Base-by-base conservation (phyloP, 176 grass and related monocot genomes). In the Eleusine indica region DNA sequence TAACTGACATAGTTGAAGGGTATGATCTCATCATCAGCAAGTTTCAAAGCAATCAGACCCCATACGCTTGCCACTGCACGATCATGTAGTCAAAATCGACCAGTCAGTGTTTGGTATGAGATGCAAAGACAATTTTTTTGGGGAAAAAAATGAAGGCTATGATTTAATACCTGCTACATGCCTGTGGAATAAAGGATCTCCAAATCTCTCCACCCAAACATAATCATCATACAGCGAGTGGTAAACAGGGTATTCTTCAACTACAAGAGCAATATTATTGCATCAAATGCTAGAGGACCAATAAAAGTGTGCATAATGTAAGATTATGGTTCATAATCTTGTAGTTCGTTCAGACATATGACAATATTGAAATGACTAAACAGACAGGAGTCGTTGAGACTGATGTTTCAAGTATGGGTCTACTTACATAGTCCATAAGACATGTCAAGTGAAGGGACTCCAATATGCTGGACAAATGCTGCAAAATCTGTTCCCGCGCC, bases 201-300 rank as follows among this genome's bases (percentile, higher is more conserved):
- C 95, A 84, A 94, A 94, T 68, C 84, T 91, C 86, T 89, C 77
- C 90, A 94, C 90, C 95, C 95, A 97, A 54, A 94, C 39, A 47
- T 89, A 94, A 74, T 94, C 92, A 84, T 97, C 95, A 38, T 92
- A 97, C 49, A 97, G 44, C 0, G 95, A 97, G 70, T 94, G 95
- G 70, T 97, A 94, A 75, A 94, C 95, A 74, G 92, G 92, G 22
- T 94, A 93, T 74, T 81, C 92, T 43, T 71, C 44, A 13, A 86
- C 88, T 90, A 75, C 58, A 90, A 79, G 58, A 63, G 21, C 68
- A 75, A 75, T 51, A 39, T 10, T 72, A 64, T 78, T 78, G 73
- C 30, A 80, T 13, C 21, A 78, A 70, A 78, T 42, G 7, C 48
- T 68, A 83, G 57, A 78, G 7, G 13, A 67, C 38, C 57, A 57